These are phyloP conservation scores for Batkoa obscura DNA, from an alignment of 371 early-diverging fungal species.

Conservation along the genomic window DNA sequence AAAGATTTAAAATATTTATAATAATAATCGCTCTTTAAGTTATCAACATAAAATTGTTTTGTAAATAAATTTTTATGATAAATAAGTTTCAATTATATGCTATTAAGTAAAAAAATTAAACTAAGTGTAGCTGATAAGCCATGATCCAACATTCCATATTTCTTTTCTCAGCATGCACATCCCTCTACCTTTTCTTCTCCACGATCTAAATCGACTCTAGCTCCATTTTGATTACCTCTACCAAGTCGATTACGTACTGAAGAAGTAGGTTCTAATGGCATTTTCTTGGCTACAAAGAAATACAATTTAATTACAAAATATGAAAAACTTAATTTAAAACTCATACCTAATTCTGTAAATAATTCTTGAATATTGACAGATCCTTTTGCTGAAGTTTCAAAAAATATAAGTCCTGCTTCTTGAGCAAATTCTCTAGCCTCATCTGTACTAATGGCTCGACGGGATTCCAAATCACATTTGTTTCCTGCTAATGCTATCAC, in stretches of 20 bases:
- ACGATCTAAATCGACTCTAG: constrained; percentile 16
- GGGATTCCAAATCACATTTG: constrained; percentile 70
- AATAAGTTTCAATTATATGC: too few species aligned
- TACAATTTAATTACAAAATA: neutral
- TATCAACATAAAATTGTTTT: too few species aligned
- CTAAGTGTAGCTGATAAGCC: too few species aligned
- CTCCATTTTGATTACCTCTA: constrained; percentile 12
- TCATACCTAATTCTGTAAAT: constrained; percentile 63
- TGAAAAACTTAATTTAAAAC: neutral
- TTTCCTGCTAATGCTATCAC: constrained; percentile 95
- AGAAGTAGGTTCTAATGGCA: constrained; percentile 35
- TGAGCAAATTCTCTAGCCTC: constrained; percentile 81
- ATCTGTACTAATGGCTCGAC: constrained; percentile 50
- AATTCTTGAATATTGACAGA: constrained; percentile 70
- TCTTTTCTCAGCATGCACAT: constrained; percentile 15
- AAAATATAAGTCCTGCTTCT: constrained; percentile 67
- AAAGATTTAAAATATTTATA: too few species aligned
- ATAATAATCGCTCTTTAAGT: too few species aligned
- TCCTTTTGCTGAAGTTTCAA: constrained; percentile 87
- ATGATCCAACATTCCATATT: too few species aligned
- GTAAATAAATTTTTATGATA: too few species aligned
- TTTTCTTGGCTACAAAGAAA: constrained; percentile 30
- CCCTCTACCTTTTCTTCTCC: constrained; percentile 12
- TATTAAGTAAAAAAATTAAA: too few species aligned
- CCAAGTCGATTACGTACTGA: constrained; percentile 9